Percentiles rank a stretch among this genome's conserved stretches.
Evolutionary conservation across 2,329 filamentous ascomycete genomes (phyloP).

Genomic region (Fusarium pininemorale): DNA sequence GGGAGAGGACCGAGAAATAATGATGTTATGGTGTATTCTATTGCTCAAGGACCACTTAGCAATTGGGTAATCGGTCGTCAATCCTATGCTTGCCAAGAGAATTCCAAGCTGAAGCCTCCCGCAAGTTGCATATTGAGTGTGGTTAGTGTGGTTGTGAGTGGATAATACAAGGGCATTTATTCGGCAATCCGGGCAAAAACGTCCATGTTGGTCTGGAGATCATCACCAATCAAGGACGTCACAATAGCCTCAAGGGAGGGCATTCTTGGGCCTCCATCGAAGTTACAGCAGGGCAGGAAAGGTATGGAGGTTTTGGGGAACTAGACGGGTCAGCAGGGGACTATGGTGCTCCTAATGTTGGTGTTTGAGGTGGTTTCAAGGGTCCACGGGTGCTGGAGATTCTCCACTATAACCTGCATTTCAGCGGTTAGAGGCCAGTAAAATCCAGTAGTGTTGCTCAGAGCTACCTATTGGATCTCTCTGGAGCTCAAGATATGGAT

Average conservation of each 20-base stretch:
- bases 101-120: conserved; percentile 25
- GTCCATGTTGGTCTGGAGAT: conserved; percentile 6
- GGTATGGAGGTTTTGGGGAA: background rate
- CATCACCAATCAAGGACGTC: conserved; percentile 26
- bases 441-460: background rate
- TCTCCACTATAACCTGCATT: conserved; percentile 19
- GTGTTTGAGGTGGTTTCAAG: conserved; percentile 19
- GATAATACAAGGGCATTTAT: conserved; percentile 26
- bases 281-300: background rate
- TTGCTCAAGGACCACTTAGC: background rate
- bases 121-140: conserved; percentile 23
- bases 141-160: conserved; percentile 32
- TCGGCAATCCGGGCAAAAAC: conserved; percentile 16
- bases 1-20: conserved; percentile 5
- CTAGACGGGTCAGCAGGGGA: conserved; percentile 16
- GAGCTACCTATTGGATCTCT: background rate
- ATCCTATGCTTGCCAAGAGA: conserved; percentile 15
- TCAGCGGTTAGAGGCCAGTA: background rate
- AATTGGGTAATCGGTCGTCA: conserved; percentile 20
- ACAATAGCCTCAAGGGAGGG: conserved; percentile 3
- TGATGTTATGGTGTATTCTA: conserved; percentile 18
- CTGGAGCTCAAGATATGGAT: background rate
- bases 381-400: conserved; percentile 14
- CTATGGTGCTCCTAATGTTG: background rate
- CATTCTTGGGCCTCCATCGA: background rate